Evolutionary conservation across 2,329 filamentous ascomycete species (phyloP).

Genomic region (Neopestalotiopsis sp.): DNA sequence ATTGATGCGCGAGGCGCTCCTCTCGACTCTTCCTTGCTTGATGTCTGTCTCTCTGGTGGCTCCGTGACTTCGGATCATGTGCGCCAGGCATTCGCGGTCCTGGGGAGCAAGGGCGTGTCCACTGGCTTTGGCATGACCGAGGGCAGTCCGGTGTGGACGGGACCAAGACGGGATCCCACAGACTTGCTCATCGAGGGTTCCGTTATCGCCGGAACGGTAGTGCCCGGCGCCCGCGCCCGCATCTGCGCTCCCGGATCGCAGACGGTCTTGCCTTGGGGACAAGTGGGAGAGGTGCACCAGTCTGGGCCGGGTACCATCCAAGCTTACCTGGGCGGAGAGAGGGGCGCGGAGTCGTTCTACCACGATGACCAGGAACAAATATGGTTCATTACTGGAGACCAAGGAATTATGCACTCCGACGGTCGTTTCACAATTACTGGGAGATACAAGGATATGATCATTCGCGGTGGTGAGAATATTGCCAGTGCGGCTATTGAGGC

Average conservation of each 20-base stretch:
- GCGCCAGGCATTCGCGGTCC: not conserved
- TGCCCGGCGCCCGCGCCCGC: not conserved
- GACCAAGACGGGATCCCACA: not conserved
- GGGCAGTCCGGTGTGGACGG: constrained; percentile 13
- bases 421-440: constrained; percentile 11
- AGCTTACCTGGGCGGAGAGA: not conserved
- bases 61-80: not conserved
- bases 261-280: not conserved
- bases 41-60: constrained; percentile 1
- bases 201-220: not conserved
- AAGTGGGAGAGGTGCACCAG: constrained; percentile 16
- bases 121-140: constrained; percentile 16
- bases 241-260: not conserved
- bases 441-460: constrained; percentile 18
- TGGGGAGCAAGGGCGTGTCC: not conserved
- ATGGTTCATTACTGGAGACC: constrained; percentile 11
- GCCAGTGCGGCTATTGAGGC: constrained; percentile 5
- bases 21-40: not conserved
- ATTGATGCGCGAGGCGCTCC: not conserved
- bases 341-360: not conserved
- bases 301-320: constrained; percentile 2
- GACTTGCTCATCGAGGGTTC: not conserved
- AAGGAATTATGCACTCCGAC: constrained; percentile 7
- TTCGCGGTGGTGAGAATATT: constrained; percentile 11
- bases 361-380: not conserved